phyloP scores from a whole-genome alignment of 768 basidiomycete genomes.

The Exsudoporus frostii region DNA sequence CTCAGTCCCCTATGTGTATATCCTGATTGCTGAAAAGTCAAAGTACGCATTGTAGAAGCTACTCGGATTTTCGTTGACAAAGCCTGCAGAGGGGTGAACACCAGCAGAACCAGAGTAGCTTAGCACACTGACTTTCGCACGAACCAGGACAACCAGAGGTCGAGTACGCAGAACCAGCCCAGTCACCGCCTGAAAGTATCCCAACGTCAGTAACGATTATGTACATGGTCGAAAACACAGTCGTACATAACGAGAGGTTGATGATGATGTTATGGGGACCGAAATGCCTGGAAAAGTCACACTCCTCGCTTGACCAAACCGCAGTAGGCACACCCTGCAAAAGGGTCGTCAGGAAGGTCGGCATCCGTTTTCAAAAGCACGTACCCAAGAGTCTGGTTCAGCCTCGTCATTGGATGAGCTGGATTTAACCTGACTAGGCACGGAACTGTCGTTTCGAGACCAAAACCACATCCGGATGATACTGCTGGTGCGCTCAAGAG shows the following conservation, averaged over 20 bases:
- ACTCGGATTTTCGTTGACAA: conserved; percentile 44
- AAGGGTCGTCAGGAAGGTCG: not conserved
- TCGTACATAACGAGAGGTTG: conserved; percentile 60
- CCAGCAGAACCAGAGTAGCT: not conserved
- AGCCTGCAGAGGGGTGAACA: conserved; percentile 33
- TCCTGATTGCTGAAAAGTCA: conserved; percentile 58
- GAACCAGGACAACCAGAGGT: conserved; percentile 50
- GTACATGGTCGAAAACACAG: conserved; percentile 2
- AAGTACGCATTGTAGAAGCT: conserved; percentile 72
- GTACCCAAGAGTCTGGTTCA: conserved; percentile 33
- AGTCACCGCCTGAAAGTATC: conserved; percentile 48
- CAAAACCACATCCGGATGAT: conserved; percentile 46
- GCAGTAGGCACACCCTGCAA: conserved; percentile 33
- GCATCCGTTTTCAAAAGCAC: not conserved
- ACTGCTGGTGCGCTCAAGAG: conserved; percentile 32
- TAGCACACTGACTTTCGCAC: conserved; percentile 45
- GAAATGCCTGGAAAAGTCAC: conserved; percentile 37
- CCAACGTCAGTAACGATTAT: not conserved
- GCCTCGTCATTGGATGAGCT: conserved; percentile 14
- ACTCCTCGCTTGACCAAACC: conserved; percentile 32
- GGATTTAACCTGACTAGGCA: conserved; percentile 24
- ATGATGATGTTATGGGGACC: conserved; percentile 35
- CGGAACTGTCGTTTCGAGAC: conserved; percentile 29
- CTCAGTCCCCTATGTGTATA: conserved; percentile 37
- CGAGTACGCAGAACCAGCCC: conserved; percentile 49